Evolutionary conservation across 2,329 filamentous ascomycete species (phyloP), one percentile per base, ranked within the genome.

Genomic region (Cryphonectria parasitica): DNA sequence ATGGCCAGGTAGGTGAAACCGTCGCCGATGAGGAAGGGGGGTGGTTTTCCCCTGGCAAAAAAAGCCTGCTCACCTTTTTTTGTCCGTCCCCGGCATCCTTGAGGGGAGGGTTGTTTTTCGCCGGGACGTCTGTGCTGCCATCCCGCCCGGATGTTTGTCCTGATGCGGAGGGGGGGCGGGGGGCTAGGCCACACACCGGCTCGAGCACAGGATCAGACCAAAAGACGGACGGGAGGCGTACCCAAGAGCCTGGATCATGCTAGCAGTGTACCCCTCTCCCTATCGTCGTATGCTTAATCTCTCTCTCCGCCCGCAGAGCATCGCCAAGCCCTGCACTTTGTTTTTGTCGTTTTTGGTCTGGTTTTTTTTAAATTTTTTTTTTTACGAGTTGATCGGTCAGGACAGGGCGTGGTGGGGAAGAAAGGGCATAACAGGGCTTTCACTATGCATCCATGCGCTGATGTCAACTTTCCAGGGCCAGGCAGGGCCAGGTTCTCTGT

Each of bases 61-160:
- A 34, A 34, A 34, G 15, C 54, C 15, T 61, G 58, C 39, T 39
- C 19, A n/a, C 31, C 17, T 7, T 6, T n/a, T 34, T 7, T 6
- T n/a, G 34, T 39, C 34, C 58, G 34, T 25, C 31, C 58, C 58
- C 10, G 34, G 58, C 34, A 25, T 28, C 52, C 52, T 28, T 56
- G 25, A 25, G 10, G 13, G n/a, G 34, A 6, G 34, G 34, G 34
- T 3, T 34, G 3, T 6, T 34, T 34, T 34, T 56, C 52, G 22
- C 54, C 54, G 58, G 58, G 7, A 61, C 22, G 58, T 61, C 58
- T 61, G 58, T 61, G 58, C 58, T 61, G 58, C 58, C n/a, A n/a
- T 36, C 39, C 58, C 34, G 19, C 58, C 58, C 34, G 54, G 54
- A 31, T 28, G 54, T 58, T 58, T 58, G 7, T 58, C 54, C 54